These are phyloP conservation scores for Geotrichum macrosporum DNA, from an alignment of 1,139 yeast genomes.

Conservation along the genomic window DNA sequence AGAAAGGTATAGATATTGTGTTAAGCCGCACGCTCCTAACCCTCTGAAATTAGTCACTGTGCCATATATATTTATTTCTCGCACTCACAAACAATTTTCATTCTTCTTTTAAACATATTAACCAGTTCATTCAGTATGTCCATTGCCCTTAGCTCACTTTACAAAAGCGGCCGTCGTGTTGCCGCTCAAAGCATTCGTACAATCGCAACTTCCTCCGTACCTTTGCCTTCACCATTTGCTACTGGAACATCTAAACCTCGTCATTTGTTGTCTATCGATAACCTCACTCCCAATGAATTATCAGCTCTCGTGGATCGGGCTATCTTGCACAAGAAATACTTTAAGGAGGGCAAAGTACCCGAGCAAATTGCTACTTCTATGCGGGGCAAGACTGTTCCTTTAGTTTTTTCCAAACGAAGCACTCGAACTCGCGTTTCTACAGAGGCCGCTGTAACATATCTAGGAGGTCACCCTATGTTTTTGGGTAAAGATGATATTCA, in stretches of 20 bases:
- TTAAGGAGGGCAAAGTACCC: constrained; percentile 32
- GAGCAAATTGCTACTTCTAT: constrained; percentile 35
- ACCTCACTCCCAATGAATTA: constrained; percentile 66
- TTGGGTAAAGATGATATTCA: constrained; percentile 95
- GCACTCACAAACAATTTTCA: no score
- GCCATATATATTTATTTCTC: not conserved
- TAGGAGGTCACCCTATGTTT: constrained; percentile 96
- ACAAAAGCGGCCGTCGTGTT: constrained; percentile 7
- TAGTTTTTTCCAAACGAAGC: constrained; percentile 83
- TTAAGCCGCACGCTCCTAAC: no score
- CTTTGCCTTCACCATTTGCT: constrained; percentile 15
- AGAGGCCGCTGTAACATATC: constrained; percentile 89
- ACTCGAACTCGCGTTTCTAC: constrained; percentile 92
- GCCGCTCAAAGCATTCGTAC: constrained; percentile 10
- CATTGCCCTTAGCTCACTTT: constrained; percentile 4
- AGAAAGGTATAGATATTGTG: no score
- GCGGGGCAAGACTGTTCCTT: constrained; percentile 75
- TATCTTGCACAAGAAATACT: constrained; percentile 31
- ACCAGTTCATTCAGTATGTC: constrained; percentile 4
- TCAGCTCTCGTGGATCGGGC: constrained; percentile 52
- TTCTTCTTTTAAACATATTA: no score
- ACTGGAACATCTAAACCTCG: constrained; percentile 38
- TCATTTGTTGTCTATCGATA: constrained; percentile 76
- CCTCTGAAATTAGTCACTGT: constrained; percentile 9
- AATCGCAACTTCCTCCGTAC: constrained; percentile 16